Evolutionary conservation across 768 basidiomycete genomes (phyloP), one percentile per base, ranked within the genome.

Genomic region (Paxillus rubicundulus): DNA sequence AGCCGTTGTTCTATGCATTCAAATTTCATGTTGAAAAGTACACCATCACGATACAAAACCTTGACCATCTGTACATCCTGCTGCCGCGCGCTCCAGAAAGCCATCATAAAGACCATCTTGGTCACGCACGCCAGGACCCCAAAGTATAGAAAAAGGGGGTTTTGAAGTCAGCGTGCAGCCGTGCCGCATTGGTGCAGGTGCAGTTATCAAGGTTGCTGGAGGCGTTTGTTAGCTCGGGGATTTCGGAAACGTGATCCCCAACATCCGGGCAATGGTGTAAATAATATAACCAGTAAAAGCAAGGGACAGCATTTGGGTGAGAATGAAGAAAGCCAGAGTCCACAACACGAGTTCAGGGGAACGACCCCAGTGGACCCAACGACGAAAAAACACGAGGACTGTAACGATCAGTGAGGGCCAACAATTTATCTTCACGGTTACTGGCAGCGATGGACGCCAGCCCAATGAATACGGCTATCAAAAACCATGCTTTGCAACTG

Each of bases 311-410:
- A 63, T 47, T 30, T 74, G 71, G 0, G 70, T 72, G 4, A 62
- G 7, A n/a, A 70, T 16, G 24, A 65, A 75, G 28, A 68, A 56
- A 13, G 37, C 17, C 3, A 74, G 47, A 1, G 71, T 74, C 39
- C 36, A 49, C 17, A 66, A 18, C 42, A 74, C 61, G 21, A 75
- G 41, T 5, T 53, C 51, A n/a, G 57, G 62, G 1, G 30, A 34
- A 10, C 66, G 61, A 36, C 63, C 66, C 61, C 74, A 74, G 5
- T 74, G 55, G 20, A 70, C 57, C 75, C 75, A 76, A 8, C 75
- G 27, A 2, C 72, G 69, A n/a, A 75, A 59, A 33, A 76, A 56
- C 10, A 76, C 60, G 18, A 75, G 63, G 52, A 74, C 75, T 75
- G 30, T 45, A 18, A 44, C 2, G 12, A 37, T n/a, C 9, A 16